A percentile compares a stretch with the other conserved stretches of the same genome.
These are phyloP conservation scores for Trametes cingulata DNA, from an alignment of 768 basidiomycete species.

Conservation along the genomic window DNA sequence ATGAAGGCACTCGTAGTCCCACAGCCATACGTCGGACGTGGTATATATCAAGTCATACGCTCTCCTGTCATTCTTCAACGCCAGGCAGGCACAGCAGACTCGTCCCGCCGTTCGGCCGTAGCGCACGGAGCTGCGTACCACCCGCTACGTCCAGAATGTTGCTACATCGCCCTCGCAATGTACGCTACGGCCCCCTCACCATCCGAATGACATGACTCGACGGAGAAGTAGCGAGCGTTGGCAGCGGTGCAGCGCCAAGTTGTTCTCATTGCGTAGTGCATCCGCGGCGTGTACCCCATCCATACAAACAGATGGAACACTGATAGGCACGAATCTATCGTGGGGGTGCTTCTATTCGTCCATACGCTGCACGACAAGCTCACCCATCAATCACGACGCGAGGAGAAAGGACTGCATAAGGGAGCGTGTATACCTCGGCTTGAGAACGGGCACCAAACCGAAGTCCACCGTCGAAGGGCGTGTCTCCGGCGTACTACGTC, in stretches of 20 bases:
- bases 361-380: background rate
- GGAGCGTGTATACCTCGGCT: conserved; percentile 4
- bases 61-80: conserved; percentile 1
- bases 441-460: background rate
- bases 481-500: background rate
- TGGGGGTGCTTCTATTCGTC: conserved; percentile 1
- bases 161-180: background rate
- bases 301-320: background rate
- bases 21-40: conserved; percentile 10
- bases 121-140: background rate
- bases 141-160: background rate
- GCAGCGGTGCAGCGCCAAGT: background rate
- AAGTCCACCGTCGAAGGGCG: background rate
- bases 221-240: background rate
- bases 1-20: background rate
- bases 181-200: background rate
- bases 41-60: conserved; percentile 12
- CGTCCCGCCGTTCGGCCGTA: background rate
- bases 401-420: background rate
- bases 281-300: background rate
- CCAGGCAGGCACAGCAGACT: background rate
- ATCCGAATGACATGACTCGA: background rate
- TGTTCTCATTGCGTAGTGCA: background rate
- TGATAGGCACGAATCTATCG: background rate
- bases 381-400: background rate